These are phyloP conservation scores for Phytophthora constricta DNA, from an alignment of 352 stramenopile species.

Conservation along the genomic window DNA sequence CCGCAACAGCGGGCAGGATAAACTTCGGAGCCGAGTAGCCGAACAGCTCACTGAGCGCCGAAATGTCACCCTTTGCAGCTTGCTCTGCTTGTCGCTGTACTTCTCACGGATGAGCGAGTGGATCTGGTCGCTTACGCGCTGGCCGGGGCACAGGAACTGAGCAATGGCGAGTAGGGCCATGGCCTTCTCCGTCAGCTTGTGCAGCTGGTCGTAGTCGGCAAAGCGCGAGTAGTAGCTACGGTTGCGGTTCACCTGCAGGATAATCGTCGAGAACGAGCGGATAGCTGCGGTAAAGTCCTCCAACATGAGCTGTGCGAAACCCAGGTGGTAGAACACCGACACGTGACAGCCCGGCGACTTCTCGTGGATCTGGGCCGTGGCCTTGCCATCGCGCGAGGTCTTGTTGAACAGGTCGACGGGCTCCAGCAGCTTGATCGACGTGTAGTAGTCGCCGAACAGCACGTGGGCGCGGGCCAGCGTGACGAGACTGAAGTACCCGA, in stretches of 20 bases:
- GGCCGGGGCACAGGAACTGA: slow-evolving; percentile 89
- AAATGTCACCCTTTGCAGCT: slow-evolving; percentile 86
- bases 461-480: slow-evolving; percentile 95
- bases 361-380: slow-evolving; percentile 85
- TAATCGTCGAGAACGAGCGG: slow-evolving; percentile 89
- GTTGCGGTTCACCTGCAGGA: slow-evolving; percentile 89
- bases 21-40: slow-evolving; percentile 95
- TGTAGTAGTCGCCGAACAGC: slow-evolving; percentile 97
- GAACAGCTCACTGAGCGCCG: slow-evolving; percentile 91
- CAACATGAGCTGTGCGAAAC: slow-evolving; percentile 97
- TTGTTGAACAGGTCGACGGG: slow-evolving; percentile 92
- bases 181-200: slow-evolving; percentile 96
- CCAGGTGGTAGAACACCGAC: slow-evolving; percentile 97
- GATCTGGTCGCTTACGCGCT: slow-evolving; percentile 87
- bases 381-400: slow-evolving; percentile 60
- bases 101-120: slow-evolving; percentile 93
- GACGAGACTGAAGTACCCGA: slow-evolving; percentile 97
- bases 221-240: slow-evolving; percentile 93
- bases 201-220: slow-evolving; percentile 94
- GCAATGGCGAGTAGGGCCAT: slow-evolving; percentile 93
- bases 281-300: slow-evolving; percentile 95
- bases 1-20: slow-evolving; percentile 86
- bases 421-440: slow-evolving; percentile 92
- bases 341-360: slow-evolving; percentile 93
- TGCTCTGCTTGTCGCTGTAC: slow-evolving; percentile 92